These are phyloP conservation scores for Podaxis sp. DNA, from an alignment of 768 basidiomycete species.

Conservation along the genomic window DNA sequence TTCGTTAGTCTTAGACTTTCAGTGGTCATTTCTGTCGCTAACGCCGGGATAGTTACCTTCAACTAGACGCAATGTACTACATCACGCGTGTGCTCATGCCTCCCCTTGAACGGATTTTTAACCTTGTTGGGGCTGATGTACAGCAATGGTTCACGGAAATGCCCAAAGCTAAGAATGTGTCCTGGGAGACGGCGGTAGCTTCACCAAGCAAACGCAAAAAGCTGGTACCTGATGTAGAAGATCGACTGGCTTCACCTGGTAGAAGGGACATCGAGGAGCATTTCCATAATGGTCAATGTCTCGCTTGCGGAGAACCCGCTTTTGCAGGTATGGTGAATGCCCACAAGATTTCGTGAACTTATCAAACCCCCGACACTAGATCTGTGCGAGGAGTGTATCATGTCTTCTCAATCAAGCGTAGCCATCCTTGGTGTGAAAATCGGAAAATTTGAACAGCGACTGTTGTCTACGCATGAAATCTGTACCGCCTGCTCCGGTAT, in stretches of 20 bases:
- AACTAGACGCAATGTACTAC: slow-evolving; percentile 87
- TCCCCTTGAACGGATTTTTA: slow-evolving; percentile 87
- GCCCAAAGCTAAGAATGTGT: slow-evolving; percentile 44
- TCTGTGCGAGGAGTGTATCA: slow-evolving; percentile 61
- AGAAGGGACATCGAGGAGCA: slow-evolving; percentile 66
- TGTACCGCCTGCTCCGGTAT: slow-evolving; percentile 69
- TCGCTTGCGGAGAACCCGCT: slow-evolving; percentile 59
- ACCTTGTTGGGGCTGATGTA: slow-evolving; percentile 85
- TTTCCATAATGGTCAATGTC: slow-evolving; percentile 66
- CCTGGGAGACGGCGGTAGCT: slow-evolving; percentile 25
- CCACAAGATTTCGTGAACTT: background rate
- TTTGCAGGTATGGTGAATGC: slow-evolving; percentile 38
- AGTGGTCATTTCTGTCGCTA: background rate
- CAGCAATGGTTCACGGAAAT: slow-evolving; percentile 84
- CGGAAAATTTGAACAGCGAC: slow-evolving; percentile 48
- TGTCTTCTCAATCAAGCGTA: slow-evolving; percentile 48
- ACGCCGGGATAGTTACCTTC: slow-evolving; percentile 45
- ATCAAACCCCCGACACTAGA: slow-evolving; percentile 27
- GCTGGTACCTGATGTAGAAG: slow-evolving; percentile 14
- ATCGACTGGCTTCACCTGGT: slow-evolving; percentile 24
- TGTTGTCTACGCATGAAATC: slow-evolving; percentile 56
- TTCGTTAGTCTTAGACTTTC: slow-evolving; percentile 13
- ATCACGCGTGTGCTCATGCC: slow-evolving; percentile 84
- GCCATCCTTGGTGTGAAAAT: slow-evolving; percentile 52
- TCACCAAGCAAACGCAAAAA: slow-evolving; percentile 25